Evolutionary conservation across 805 yeast genomes (phyloP).

Genomic region (Hermanozyma aechmeae): DNA sequence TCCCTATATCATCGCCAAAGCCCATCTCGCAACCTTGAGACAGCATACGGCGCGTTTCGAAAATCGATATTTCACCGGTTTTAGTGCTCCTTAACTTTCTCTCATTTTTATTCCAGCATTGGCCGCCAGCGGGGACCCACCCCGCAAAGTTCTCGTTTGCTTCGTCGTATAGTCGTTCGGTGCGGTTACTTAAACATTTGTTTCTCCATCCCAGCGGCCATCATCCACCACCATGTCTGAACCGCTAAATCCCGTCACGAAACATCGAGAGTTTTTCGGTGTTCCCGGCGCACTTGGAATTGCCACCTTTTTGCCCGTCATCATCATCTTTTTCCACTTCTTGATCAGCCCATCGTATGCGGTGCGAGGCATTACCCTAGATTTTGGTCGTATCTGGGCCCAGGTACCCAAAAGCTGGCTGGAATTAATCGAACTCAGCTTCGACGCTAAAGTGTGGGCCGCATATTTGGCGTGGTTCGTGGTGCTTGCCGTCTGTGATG

Average conservation of each 20-base stretch:
- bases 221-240: too few species aligned
- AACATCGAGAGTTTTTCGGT: constrained; percentile 71
- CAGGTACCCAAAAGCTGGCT: constrained; percentile 22
- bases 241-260: constrained; percentile 75
- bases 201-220: too few species aligned
- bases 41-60: too few species aligned
- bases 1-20: too few species aligned
- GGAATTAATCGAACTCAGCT: constrained; percentile 19
- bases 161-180: too few species aligned
- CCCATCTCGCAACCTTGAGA: too few species aligned
- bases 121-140: too few species aligned
- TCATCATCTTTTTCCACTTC: constrained; percentile 51
- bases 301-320: constrained; percentile 55
- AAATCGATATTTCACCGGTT: too few species aligned
- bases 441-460: constrained; percentile 45
- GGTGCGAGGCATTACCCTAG: constrained; percentile 38
- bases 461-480: constrained; percentile 70
- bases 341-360: constrained; percentile 53
- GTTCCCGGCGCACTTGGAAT: constrained; percentile 61
- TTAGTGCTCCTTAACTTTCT: too few species aligned
- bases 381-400: constrained; percentile 24
- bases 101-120: too few species aligned
- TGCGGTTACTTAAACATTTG: too few species aligned
- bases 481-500: constrained; percentile 53
- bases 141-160: too few species aligned